These are phyloP conservation scores for Penicillium sp. DNA, from an alignment of 2,329 filamentous ascomycete species.

Conservation along the genomic window DNA sequence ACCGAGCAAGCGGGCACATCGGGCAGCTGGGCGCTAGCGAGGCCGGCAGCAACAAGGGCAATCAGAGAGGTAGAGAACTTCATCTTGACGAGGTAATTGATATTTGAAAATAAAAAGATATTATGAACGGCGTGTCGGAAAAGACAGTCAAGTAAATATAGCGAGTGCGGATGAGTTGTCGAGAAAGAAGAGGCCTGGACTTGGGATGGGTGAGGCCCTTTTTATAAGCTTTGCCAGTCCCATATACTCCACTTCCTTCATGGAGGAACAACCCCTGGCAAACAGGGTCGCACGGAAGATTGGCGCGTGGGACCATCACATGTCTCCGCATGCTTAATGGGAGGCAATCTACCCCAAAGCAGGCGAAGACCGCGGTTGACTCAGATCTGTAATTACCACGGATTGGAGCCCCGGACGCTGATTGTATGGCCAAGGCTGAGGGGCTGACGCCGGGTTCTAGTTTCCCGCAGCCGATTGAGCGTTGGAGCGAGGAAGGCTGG, in stretches of 20 bases:
- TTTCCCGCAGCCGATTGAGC: slow-evolving; percentile 7
- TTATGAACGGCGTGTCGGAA: slow-evolving; percentile 14
- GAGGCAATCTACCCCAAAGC: slow-evolving; percentile 6
- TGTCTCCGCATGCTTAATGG: slow-evolving; percentile 12
- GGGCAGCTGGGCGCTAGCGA: slow-evolving; percentile 48
- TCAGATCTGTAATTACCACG: slow-evolving; percentile 11
- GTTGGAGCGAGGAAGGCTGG: background rate
- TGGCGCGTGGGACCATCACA: slow-evolving; percentile 11
- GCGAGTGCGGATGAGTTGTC: slow-evolving; percentile 17
- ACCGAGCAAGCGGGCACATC: slow-evolving; percentile 50
- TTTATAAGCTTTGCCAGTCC: slow-evolving; percentile 22
- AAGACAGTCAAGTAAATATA: slow-evolving; percentile 21
- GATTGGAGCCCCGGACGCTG: slow-evolving; percentile 7
- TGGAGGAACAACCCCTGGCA: background rate
- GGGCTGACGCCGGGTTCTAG: slow-evolving; percentile 11
- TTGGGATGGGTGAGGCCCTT: slow-evolving; percentile 14
- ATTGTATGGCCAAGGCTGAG: slow-evolving; percentile 14
- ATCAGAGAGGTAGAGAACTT: slow-evolving; percentile 33
- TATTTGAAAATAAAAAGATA: background rate
- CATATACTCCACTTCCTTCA: background rate
- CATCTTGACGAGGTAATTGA: slow-evolving; percentile 29
- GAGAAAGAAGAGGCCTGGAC: background rate
- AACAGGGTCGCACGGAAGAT: slow-evolving; percentile 14
- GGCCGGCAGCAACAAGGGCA: slow-evolving; percentile 44
- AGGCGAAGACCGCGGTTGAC: slow-evolving; percentile 20